Evolutionary conservation across 345 rosid genomes (phyloP), one percentile per base, ranked within the genome.

Genomic region (Diplotaxis tenuifolia): DNA sequence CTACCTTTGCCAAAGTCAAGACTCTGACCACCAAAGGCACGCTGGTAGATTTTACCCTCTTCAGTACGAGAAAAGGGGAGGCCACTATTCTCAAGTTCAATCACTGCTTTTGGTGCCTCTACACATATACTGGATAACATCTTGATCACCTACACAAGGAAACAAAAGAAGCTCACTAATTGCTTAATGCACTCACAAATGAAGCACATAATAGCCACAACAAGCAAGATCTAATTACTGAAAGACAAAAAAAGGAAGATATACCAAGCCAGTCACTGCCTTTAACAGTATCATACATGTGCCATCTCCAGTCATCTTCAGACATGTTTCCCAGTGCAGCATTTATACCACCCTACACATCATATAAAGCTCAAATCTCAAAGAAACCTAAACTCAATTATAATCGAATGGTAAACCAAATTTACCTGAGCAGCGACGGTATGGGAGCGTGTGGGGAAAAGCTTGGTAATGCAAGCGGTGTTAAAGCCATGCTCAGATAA

Each of bases 281-380:
- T 81, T 96, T 96, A 32, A 92, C 99, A 65, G 99, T 96, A 66
- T 96, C 99, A 78, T 96, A 96, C 98, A 96, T 96, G 75, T 96
- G 99, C 98, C 99, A 92, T 76, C 98, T 84, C 99, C 98, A 96
- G 69, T 92, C 99, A 85, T 92, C 99, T 80, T 96, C 98, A 0
- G 86, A 53, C 99, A 96, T 96, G 75, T 96, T 96, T 55, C 99
- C 99, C 66, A 96, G 70, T 9, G 99, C 98, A 78, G 98, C 99
- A 81, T 96, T 96, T 38, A 95, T 96, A 52, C 98, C 99, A 82
- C 99, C 99, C 98, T 94, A 72, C 25, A 66, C 14, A 75, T 34
- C 40, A 34, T 25, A 71, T 23, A 6, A 56, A 47, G 38, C 7
- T 38, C 56, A 47, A 67, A 38, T 68, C 70, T 62, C 12, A 79